Evolutionary conservation across 768 basidiomycete genomes (phyloP), one percentile per base, ranked within the genome.

Genomic region (Austroboletus festivus): DNA sequence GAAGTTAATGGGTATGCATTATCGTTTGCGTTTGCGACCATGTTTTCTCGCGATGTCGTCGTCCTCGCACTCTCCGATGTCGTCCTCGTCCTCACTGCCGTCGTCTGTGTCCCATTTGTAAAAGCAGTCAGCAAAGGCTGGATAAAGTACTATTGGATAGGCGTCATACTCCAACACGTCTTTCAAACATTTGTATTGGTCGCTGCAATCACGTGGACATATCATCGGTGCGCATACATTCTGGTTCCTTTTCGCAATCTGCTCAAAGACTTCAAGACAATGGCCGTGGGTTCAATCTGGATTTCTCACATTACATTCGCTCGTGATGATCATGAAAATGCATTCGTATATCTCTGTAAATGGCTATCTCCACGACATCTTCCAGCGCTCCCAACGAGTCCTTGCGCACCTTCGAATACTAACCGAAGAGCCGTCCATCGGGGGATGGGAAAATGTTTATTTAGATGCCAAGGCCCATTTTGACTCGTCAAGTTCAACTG

Each of bases 251-350:
- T 18, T 18, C 15, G 24, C 40, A 33, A 30, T 18, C 11, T 19
- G n/a, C 28, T 35, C 18, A 42, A 31, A 37, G 37, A 18, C 8
- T 37, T n/a, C 50, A 33, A 89, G 93, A 43, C 79, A 93, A 58
- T 97, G 94, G 94, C 93, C 92, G 30, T 97, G 94, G 94, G 94
- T 97, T 5, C 94, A 97, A 63, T 89, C 88, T 5, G 93, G 91
- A 6, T 94, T 88, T 67, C 71, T 93, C 42, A 94, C 88, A 1
- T 68, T 93, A 42, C 94, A 97, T 63, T 83, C 88, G 9, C 73
- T 98, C 19, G 89, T 85, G 50, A 85, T 93, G 84, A 79, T 93
- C 57, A 93, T 93, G 91, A 90, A 96, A 70, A 86, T 95, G 76
- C 94, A 99, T 67, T 96, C 93, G 5, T 99, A 97, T 68, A 80